Conservation (phyloP, 2,329 filamentous ascomycete genomes). For the Curvularia verruculosa region DNA sequence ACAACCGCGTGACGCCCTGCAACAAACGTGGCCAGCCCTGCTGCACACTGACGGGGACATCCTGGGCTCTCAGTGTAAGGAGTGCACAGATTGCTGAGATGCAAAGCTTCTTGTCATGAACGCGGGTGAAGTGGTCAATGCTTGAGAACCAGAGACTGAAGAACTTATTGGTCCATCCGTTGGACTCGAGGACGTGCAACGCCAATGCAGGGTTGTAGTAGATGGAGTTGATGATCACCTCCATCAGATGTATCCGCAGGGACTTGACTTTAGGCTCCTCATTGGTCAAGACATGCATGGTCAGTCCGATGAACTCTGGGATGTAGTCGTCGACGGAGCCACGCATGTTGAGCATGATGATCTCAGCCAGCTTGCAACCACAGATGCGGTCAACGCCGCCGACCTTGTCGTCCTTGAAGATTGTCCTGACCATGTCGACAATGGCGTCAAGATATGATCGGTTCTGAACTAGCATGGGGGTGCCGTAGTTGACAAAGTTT, state of each 20-base stretch:
- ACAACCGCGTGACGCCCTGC: constrained; percentile 85
- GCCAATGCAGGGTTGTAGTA: constrained; percentile 93
- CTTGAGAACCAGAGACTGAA: constrained; percentile 98
- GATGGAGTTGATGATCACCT: constrained; percentile 97
- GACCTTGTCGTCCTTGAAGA: constrained; percentile 91
- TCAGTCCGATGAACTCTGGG: constrained; percentile 84
- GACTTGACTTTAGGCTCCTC: constrained; percentile 87
- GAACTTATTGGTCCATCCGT: constrained; percentile 97
- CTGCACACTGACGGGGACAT: constrained; percentile 90
- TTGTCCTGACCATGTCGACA: constrained; percentile 91
- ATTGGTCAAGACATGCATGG: constrained; percentile 79
- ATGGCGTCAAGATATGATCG: constrained; percentile 86
- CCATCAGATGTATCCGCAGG: constrained; percentile 95
- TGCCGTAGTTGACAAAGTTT: constrained; percentile 96
- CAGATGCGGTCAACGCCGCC: constrained; percentile 94
- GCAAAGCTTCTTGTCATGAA: constrained; percentile 98
- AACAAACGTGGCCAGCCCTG: constrained; percentile 93
- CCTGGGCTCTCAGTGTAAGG: constrained; percentile 76
- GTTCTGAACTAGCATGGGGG: constrained; percentile 78
- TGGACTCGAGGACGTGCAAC: constrained; percentile 84
- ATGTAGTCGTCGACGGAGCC: constrained; percentile 88
- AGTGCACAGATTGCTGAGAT: constrained; percentile 91
- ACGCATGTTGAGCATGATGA: constrained; percentile 93
- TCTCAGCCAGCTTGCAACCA: constrained; percentile 95
- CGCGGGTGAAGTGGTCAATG: constrained; percentile 89